These are phyloP conservation scores for Syncephalastrum contaminatum DNA, from an alignment of 371 early-diverging fungal genomes.

Conservation along the genomic window DNA sequence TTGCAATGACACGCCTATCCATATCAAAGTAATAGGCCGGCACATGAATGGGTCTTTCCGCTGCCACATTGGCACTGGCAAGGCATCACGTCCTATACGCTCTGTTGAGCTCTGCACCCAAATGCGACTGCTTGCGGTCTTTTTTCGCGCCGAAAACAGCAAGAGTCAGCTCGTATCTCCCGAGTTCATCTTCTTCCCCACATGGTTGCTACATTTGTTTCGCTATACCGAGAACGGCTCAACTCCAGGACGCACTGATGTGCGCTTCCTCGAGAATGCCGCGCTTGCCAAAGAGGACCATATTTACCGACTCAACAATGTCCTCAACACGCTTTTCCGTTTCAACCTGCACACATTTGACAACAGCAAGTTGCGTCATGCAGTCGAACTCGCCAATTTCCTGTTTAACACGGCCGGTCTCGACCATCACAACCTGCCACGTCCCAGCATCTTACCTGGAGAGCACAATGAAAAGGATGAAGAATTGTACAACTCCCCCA, in stretches of 20 bases:
- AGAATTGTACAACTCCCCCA: too few relatives aligned
- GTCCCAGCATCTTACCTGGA: slow-evolving; percentile 1
- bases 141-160: slow-evolving; percentile 32
- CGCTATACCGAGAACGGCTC: slow-evolving; percentile 36
- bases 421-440: slow-evolving; percentile 24
- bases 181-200: slow-evolving; percentile 47
- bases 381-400: slow-evolving; percentile 37
- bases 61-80: slow-evolving; percentile 48
- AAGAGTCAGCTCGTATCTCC: slow-evolving; percentile 34
- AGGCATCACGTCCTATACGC: slow-evolving; percentile 39
- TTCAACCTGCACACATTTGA: slow-evolving; percentile 39
- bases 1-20: slow-evolving; percentile 26
- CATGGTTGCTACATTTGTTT: slow-evolving; percentile 44
- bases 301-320: slow-evolving; percentile 43
- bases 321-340: slow-evolving; percentile 43
- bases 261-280: slow-evolving; percentile 40
- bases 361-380: slow-evolving; percentile 19
- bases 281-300: slow-evolving; percentile 44
- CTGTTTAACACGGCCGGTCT: slow-evolving; percentile 35
- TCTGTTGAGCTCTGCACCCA: slow-evolving; percentile 32
- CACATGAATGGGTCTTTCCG: slow-evolving; percentile 42
- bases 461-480: too few relatives aligned
- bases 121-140: slow-evolving; percentile 42
- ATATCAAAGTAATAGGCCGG: slow-evolving; percentile 41
- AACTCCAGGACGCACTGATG: slow-evolving; percentile 41